Evolutionary conservation across 2,329 filamentous ascomycete genomes (phyloP).

Genomic region (Pseudocercospora crystallina): DNA sequence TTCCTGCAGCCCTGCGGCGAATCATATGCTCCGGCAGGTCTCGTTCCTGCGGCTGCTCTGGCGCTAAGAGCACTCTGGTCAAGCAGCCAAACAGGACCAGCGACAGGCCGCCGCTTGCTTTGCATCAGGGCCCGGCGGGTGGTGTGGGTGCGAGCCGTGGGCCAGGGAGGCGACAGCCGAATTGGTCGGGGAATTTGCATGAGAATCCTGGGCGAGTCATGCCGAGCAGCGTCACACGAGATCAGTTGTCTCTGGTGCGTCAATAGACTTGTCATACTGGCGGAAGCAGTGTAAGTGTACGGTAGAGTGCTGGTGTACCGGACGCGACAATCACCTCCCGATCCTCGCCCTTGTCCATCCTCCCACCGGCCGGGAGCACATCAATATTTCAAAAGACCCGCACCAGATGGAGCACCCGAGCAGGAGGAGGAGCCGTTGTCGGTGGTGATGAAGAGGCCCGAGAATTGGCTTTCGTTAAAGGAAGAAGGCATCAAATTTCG

Average conservation of each 20-base stretch:
- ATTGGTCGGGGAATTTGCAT: not conserved
- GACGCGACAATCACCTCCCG: not conserved
- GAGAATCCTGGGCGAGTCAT: not conserved
- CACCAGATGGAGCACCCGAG: not conserved
- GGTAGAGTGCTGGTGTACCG: no score
- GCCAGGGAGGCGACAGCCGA: not conserved
- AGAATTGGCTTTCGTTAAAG: no score
- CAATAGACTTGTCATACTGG: conserved; percentile 6
- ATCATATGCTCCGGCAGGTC: not conserved
- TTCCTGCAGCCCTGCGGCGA: conserved; percentile 19
- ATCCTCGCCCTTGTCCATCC: not conserved
- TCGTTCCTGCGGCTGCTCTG: conserved; percentile 13
- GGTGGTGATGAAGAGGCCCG: no score
- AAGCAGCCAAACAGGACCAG: conserved; percentile 8
- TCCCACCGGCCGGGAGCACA: no score
- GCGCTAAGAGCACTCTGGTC: conserved; percentile 11
- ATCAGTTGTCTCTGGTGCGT: conserved; percentile 1
- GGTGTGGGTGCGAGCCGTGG: not conserved
- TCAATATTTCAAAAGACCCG: no score
- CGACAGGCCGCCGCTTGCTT: not conserved
- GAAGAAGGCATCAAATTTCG: no score
- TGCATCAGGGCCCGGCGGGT: not conserved
- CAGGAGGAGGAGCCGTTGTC: no score
- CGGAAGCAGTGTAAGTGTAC: conserved; percentile 1
- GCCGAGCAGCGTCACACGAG: conserved; percentile 7